These are phyloP conservation scores for Alternaria tenuissima DNA, from an alignment of 2,329 filamentous ascomycete genomes.

Conservation along the genomic window DNA sequence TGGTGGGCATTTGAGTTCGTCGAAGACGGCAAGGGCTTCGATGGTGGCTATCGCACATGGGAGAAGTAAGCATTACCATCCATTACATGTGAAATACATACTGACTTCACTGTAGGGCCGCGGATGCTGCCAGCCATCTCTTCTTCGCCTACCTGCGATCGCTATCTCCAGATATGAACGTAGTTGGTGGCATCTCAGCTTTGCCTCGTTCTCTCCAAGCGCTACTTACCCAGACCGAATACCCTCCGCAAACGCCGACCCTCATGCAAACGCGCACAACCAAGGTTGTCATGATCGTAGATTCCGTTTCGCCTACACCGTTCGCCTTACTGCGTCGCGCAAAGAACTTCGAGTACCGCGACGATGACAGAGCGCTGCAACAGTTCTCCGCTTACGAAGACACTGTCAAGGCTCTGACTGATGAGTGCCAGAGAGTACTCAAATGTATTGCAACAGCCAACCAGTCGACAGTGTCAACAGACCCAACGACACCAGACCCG, in stretches of 20 bases:
- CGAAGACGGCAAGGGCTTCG: conserved; percentile 89
- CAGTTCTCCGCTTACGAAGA: conserved; percentile 90
- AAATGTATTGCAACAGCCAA: conserved; percentile 88
- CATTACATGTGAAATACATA: background rate
- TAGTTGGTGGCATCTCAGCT: conserved; percentile 79
- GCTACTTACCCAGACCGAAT: conserved; percentile 89
- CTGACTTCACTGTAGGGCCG: conserved; percentile 69
- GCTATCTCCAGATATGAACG: conserved; percentile 77
- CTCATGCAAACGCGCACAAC: conserved; percentile 82
- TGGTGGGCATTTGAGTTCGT: conserved; percentile 98
- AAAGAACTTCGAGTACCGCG: conserved; percentile 94
- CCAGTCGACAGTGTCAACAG: conserved; percentile 75
- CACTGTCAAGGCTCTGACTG: conserved; percentile 84
- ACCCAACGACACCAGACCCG: conserved; percentile 65
- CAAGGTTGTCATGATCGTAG: conserved; percentile 95
- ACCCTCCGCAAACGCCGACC: conserved; percentile 81
- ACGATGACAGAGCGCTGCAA: conserved; percentile 83
- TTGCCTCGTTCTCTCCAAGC: conserved; percentile 92
- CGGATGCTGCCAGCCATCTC: conserved; percentile 93
- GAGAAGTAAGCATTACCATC: conserved; percentile 64
- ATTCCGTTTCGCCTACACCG: conserved; percentile 91
- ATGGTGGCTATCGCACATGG: conserved; percentile 92
- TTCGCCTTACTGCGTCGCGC: conserved; percentile 89
- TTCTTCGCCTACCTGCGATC: conserved; percentile 98
- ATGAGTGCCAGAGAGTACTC: conserved; percentile 91